Conservation (phyloP, 192 early-diverging fungal genomes). For the Podila minutissima region DNA sequence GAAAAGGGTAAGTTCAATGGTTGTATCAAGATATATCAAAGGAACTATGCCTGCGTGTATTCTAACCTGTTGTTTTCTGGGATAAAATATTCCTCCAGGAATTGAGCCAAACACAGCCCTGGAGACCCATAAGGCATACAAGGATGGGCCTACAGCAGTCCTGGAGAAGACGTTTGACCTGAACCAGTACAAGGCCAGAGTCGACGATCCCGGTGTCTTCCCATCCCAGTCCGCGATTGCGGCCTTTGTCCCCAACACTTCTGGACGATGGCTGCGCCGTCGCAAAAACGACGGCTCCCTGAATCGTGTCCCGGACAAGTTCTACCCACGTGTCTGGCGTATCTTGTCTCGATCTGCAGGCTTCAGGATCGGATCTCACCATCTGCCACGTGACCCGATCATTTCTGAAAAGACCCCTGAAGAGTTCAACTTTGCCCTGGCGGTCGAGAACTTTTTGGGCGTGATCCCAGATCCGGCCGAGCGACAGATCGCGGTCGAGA, state of each 20-base stretch:
- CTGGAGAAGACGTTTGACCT: constrained; percentile 64
- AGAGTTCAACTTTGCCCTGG: constrained; percentile 87
- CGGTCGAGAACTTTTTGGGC: constrained; percentile 79
- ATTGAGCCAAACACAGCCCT: constrained; percentile 53
- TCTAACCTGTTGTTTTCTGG: background rate
- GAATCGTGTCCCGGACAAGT: constrained; percentile 80
- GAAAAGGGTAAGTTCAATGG: constrained; percentile 67
- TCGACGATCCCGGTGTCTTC: constrained; percentile 19
- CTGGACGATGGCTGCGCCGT: constrained; percentile 77
- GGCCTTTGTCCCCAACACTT: constrained; percentile 57
- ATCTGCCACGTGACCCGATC: constrained; percentile 78
- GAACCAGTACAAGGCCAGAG: constrained; percentile 54
- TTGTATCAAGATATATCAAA: background rate
- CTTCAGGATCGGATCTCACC: constrained; percentile 66
- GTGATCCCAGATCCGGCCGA: constrained; percentile 82
- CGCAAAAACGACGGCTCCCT: constrained; percentile 88
- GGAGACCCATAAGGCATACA: constrained; percentile 64
- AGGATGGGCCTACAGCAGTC: constrained; percentile 68
- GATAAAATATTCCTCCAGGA: background rate
- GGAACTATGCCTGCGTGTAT: too few species aligned
- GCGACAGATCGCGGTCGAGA: constrained; percentile 80
- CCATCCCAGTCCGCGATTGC: constrained; percentile 52
- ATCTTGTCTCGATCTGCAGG: constrained; percentile 72
- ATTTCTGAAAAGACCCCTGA: constrained; percentile 85
- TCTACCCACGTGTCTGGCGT: constrained; percentile 82